Evolutionary conservation across 495 filamentous ascomycete species (phyloP).

Genomic region (Sporormia fimetaria): DNA sequence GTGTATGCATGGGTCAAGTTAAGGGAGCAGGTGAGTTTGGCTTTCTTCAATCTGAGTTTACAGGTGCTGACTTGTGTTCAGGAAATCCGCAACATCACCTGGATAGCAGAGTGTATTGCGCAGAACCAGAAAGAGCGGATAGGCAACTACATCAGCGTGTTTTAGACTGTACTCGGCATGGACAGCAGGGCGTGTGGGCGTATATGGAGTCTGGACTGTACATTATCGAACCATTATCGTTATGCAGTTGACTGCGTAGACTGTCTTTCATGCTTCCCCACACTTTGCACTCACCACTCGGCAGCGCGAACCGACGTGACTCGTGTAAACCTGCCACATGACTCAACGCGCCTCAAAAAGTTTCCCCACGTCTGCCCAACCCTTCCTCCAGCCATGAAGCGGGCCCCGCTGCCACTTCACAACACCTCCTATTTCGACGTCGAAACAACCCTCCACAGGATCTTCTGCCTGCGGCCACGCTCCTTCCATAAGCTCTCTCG

Average conservation of each 20-base stretch:
- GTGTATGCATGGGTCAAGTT: constrained; percentile 98
- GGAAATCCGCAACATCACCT: constrained; percentile 99
- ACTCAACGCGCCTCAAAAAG: no score
- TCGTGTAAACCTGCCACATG: no score
- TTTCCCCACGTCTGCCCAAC: no score
- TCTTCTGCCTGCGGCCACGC: constrained; percentile 5
- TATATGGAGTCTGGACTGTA: no score
- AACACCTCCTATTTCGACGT: no score
- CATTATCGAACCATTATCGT: no score
- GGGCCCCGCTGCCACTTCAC: no score
- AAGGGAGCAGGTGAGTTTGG: constrained; percentile 72
- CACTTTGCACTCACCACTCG: no score
- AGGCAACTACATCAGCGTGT: constrained; percentile 95
- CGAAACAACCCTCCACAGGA: not conserved
- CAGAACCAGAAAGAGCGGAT: constrained; percentile 99
- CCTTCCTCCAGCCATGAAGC: no score
- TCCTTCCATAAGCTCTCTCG: constrained; percentile 17
- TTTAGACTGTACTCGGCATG: constrained; percentile 37
- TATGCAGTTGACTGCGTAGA: no score
- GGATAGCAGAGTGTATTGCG: constrained; percentile 99
- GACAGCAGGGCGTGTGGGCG: not conserved
- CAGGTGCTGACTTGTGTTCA: constrained; percentile 30
- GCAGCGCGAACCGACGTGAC: no score
- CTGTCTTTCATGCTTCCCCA: no score
- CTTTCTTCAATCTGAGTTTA: not conserved